These are phyloP conservation scores for Coemansia sp. DNA, from an alignment of 192 early-diverging fungal genomes.

Conservation along the genomic window DNA sequence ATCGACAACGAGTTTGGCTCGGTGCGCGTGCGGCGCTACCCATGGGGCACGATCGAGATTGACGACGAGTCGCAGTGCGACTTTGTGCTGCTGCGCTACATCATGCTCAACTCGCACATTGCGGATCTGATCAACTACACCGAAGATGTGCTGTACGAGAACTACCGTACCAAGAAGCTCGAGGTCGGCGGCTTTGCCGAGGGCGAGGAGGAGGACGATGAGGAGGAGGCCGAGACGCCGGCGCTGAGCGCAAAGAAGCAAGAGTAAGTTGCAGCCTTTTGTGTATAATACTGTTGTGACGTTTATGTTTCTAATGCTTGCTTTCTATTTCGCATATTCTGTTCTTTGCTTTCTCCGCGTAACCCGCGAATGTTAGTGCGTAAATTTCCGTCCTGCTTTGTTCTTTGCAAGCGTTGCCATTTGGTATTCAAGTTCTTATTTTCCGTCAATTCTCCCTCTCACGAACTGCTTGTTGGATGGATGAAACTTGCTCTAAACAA, in stretches of 20 bases:
- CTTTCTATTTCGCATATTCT: background rate
- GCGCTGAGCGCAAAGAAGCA: conserved; percentile 25
- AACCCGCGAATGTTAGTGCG: background rate
- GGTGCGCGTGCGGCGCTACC: conserved; percentile 90
- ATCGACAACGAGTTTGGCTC: conserved; percentile 78
- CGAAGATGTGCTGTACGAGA: conserved; percentile 90
- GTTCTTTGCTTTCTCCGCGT: conserved; percentile 1
- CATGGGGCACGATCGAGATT: conserved; percentile 96
- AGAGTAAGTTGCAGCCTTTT: conserved; percentile 22
- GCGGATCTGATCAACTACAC: conserved; percentile 97
- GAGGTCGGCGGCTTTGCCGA: conserved; percentile 18
- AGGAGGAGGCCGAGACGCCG: conserved; percentile 24
- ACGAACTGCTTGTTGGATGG: background rate
- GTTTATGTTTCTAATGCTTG: conserved; percentile 13
- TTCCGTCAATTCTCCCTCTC: no score
- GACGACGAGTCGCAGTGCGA: conserved; percentile 97
- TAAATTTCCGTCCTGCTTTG: background rate
- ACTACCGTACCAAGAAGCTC: conserved; percentile 92
- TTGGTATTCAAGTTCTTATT: no score
- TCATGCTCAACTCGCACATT: conserved; percentile 93
- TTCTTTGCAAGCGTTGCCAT: background rate
- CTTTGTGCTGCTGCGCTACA: conserved; percentile 90
- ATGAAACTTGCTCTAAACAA: background rate
- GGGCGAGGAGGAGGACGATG: conserved; percentile 9
- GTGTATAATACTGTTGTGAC: background rate